Percentiles rank a stretch among this genome's conserved stretches.
Conservation (phyloP, 768 basidiomycete genomes). For the Mycena belliarum region DNA sequence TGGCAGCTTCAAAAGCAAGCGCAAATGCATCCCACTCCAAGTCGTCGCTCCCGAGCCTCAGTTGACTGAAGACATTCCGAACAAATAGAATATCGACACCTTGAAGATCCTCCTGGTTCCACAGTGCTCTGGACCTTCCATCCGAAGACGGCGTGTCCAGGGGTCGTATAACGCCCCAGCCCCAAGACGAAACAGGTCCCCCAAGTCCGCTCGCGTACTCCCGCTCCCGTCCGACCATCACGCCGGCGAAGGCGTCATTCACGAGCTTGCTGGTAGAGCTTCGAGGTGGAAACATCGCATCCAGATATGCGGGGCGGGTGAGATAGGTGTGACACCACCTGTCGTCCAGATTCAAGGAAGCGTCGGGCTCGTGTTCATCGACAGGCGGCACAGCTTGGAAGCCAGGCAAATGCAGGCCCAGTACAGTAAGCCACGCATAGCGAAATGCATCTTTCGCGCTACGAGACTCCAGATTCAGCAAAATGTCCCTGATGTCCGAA, state of each 20-base stretch:
- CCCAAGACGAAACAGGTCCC: constrained; percentile 65
- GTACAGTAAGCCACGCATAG: constrained; percentile 66
- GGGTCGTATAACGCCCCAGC: constrained; percentile 50
- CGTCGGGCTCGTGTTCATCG: constrained; percentile 14
- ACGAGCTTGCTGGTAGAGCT: constrained; percentile 34
- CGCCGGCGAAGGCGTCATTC: constrained; percentile 66
- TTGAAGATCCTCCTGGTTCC: constrained; percentile 50
- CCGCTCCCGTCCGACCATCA: constrained; percentile 64
- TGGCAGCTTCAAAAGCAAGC: constrained; percentile 67
- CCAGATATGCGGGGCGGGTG: constrained; percentile 43
- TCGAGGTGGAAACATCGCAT: constrained; percentile 52
- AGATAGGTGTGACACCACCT: constrained; percentile 61
- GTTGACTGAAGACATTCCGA: constrained; percentile 58
- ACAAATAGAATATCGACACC: constrained; percentile 52
- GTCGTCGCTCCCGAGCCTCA: constrained; percentile 51
- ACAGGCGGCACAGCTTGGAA: constrained; percentile 45
- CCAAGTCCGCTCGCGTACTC: constrained; percentile 64
- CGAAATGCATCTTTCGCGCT: constrained; percentile 60
- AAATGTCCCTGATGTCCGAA: constrained; percentile 62
- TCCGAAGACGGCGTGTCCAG: constrained; percentile 45
- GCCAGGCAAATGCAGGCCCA: constrained; percentile 75
- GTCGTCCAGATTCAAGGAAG: constrained; percentile 57
- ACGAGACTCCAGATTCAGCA: constrained; percentile 48
- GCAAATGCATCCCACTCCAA: constrained; percentile 65
- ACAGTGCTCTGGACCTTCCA: constrained; percentile 35